These are phyloP conservation scores for Umbelopsis sp. DNA, from an alignment of 371 early-diverging fungal species.

Conservation along the genomic window DNA sequence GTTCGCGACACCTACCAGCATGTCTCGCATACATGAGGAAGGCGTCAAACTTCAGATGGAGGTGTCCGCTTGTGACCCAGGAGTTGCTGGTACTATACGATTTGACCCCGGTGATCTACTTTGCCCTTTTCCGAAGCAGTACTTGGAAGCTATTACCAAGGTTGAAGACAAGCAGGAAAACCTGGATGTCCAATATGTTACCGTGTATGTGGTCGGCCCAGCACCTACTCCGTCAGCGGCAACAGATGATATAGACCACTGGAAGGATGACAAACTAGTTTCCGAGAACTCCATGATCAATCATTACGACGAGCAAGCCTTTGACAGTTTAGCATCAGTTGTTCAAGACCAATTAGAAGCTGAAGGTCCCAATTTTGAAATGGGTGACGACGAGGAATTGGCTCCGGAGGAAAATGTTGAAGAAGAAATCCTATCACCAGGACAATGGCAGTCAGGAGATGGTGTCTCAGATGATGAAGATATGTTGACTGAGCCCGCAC, in stretches of 20 bases:
- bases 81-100: constrained; percentile 20
- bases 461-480: neutral
- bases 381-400: neutral
- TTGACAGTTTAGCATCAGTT: neutral
- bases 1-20: constrained; percentile 45
- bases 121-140: constrained; percentile 35
- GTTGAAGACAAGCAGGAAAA: neutral
- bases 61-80: constrained; percentile 56
- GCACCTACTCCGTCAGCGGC: neutral
- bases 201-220: constrained; percentile 27
- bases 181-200: constrained; percentile 26
- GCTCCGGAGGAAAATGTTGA: neutral
- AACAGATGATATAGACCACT: neutral
- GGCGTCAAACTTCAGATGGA: constrained; percentile 50
- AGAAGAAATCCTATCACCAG: neutral
- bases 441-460: neutral
- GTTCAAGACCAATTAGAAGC: neutral
- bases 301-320: constrained; percentile 15
- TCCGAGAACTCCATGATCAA: neutral
- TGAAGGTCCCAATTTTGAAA: neutral
- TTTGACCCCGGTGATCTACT: constrained; percentile 51
- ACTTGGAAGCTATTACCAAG: neutral
- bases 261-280: neutral
- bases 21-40: constrained; percentile 39
- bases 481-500: neutral